phyloP scores from a whole-genome alignment of 192 early-diverging fungal genomes.

The Gigaspora rosea region DNA sequence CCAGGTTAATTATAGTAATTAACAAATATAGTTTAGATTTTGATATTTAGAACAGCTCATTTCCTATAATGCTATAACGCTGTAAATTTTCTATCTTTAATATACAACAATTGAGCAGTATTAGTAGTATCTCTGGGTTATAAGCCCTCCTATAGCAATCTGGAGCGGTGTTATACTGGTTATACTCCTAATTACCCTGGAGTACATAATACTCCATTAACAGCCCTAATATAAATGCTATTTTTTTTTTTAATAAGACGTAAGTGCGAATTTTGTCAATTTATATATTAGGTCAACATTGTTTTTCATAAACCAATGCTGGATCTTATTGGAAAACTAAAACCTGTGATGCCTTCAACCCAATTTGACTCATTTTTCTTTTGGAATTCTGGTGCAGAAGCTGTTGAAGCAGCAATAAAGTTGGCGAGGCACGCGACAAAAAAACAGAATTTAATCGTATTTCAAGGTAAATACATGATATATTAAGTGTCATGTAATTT shows the following conservation, averaged over 20 bases:
- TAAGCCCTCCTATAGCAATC: too few species aligned
- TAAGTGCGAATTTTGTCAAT: neutral
- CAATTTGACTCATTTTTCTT: conserved; percentile 48
- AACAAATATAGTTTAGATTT: too few species aligned
- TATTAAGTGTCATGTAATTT: neutral
- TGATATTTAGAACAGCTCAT: too few species aligned
- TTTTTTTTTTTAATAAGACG: neutral
- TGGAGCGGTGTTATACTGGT: too few species aligned
- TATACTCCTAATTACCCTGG: too few species aligned
- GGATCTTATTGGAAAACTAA: conserved; percentile 41
- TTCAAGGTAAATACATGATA: conserved; percentile 33
- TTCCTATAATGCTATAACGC: too few species aligned
- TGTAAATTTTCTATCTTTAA: too few species aligned
- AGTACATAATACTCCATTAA: too few species aligned
- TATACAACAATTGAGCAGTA: too few species aligned
- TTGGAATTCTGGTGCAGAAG: conserved; percentile 50
- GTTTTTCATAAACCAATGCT: conserved; percentile 47
- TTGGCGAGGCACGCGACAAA: conserved; percentile 47
- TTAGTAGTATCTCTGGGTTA: too few species aligned
- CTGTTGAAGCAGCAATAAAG: conserved; percentile 48
- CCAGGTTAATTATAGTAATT: too few species aligned
- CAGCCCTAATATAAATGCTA: too few species aligned
- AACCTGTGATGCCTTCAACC: conserved; percentile 43
- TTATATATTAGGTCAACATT: conserved; percentile 27
- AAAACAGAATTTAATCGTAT: conserved; percentile 51